These are phyloP conservation scores for Pezicula radicicola DNA, from an alignment of 2,329 filamentous ascomycete species.

Conservation along the genomic window DNA sequence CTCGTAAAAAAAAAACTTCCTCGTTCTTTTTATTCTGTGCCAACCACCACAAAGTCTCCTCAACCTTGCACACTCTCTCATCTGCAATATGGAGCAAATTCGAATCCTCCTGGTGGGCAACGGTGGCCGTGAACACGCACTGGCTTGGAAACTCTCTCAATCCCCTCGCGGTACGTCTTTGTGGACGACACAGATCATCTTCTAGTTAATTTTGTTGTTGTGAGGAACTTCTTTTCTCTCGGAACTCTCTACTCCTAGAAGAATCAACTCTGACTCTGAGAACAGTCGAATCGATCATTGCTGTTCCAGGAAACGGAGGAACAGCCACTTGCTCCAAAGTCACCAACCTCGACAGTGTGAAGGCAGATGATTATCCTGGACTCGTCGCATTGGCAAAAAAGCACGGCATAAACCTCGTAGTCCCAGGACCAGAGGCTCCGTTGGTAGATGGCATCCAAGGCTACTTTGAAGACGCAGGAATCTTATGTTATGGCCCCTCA, in stretches of 20 bases:
- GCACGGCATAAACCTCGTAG: constrained; percentile 72
- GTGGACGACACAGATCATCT: too few relatives aligned
- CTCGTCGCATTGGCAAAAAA: constrained; percentile 72
- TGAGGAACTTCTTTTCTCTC: too few relatives aligned
- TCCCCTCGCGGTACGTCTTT: constrained; percentile 48
- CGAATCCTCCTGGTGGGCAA: constrained; percentile 84
- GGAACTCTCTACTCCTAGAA: too few relatives aligned
- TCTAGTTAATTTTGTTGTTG: too few relatives aligned
- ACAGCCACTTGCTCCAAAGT: constrained; percentile 67
- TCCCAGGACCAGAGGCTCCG: constrained; percentile 86
- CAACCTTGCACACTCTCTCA: too few relatives aligned
- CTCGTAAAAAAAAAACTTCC: too few relatives aligned
- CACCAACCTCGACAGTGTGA: constrained; percentile 65
- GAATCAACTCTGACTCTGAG: too few relatives aligned
- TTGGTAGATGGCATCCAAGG: constrained; percentile 83
- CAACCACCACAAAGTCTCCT: too few relatives aligned
- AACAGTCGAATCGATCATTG: constrained; percentile 67
- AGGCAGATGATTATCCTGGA: constrained; percentile 70
- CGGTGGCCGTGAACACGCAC: constrained; percentile 86
- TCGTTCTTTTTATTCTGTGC: too few relatives aligned
- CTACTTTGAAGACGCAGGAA: constrained; percentile 70
- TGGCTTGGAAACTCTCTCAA: constrained; percentile 88
- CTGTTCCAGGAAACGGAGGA: constrained; percentile 77
- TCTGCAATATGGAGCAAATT: constrained; percentile 33
- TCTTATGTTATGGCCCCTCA: constrained; percentile 78